Percentiles rank a stretch among this genome's conserved stretches.
Conservation (phyloP, 2,329 filamentous ascomycete species). For the Geosmithia morbida region DNA sequence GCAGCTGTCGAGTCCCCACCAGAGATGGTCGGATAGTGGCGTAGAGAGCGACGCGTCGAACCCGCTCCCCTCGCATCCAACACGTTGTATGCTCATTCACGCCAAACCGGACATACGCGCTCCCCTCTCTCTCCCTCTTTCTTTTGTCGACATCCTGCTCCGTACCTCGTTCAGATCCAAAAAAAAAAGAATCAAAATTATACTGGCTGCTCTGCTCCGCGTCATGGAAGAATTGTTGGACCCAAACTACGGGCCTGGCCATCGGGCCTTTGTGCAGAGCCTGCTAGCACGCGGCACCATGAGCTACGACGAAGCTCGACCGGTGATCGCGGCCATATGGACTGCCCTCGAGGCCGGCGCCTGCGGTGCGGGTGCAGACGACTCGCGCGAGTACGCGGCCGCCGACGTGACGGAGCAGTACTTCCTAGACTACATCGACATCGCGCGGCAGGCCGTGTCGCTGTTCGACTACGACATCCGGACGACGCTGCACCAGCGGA, state of each 20-base stretch:
- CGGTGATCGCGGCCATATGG: conserved; percentile 63
- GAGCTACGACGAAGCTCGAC: conserved; percentile 58
- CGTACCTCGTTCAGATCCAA: no score
- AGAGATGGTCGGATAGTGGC: no score
- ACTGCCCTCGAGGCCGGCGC: conserved; percentile 47
- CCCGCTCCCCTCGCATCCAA: no score
- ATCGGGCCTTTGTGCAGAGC: conserved; percentile 84
- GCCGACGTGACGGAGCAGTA: conserved; percentile 53
- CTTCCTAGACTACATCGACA: conserved; percentile 53
- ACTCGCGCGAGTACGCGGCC: conserved; percentile 37
- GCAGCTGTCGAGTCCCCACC: no score
- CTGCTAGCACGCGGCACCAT: conserved; percentile 67
- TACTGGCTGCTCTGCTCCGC: background rate
- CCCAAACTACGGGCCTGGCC: conserved; percentile 39
- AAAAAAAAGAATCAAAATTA: no score
- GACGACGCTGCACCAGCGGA: conserved; percentile 53
- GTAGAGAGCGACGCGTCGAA: no score
- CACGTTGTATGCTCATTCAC: no score
- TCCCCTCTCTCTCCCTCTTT: no score
- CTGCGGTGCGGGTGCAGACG: conserved; percentile 37
- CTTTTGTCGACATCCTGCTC: no score
- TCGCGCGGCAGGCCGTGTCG: conserved; percentile 58
- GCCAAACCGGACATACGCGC: no score
- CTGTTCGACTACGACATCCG: conserved; percentile 82
- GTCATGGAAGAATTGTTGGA: conserved; percentile 14